phyloP scores from a whole-genome alignment of 495 filamentous ascomycete genomes.

The Usnea hakonensis region DNA sequence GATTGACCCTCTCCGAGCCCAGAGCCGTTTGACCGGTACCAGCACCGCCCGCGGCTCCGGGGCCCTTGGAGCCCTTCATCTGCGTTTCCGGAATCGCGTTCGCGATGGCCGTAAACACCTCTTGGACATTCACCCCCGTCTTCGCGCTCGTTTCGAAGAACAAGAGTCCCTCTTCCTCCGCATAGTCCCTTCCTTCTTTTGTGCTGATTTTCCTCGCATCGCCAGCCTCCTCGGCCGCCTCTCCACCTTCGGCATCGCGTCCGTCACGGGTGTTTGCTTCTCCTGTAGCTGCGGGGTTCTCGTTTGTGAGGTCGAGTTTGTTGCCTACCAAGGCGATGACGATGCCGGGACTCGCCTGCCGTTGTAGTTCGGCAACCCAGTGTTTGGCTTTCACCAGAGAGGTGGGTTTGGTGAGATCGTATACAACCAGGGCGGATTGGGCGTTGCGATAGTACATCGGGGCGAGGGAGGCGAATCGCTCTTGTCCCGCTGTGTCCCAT shows the following conservation, averaged over 20 bases:
- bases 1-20: conserved; percentile 57
- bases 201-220: conserved; percentile 82
- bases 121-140: conserved; percentile 84
- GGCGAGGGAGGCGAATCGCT: conserved; percentile 92
- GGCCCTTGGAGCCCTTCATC: conserved; percentile 73
- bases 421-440: conserved; percentile 95
- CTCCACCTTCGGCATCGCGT: conserved; percentile 34
- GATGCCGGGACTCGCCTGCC: conserved; percentile 95
- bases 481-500: conserved; percentile 98
- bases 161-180: conserved; percentile 83
- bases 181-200: conserved; percentile 84
- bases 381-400: conserved; percentile 94
- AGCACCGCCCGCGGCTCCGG: conserved; percentile 48
- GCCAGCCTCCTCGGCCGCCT: conserved; percentile 52
- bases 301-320: conserved; percentile 81
- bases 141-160: conserved; percentile 99
- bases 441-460: conserved; percentile 99
- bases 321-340: conserved; percentile 97
- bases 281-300: conserved; percentile 27
- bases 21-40: conserved; percentile 33
- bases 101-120: conserved; percentile 97
- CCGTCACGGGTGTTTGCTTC: conserved; percentile 24
- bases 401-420: conserved; percentile 95
- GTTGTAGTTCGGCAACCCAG: conserved; percentile 96
- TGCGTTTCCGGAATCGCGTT: conserved; percentile 95